These are phyloP conservation scores for Coemansia sp. DNA, from an alignment of 192 early-diverging fungal genomes.

Conservation along the genomic window DNA sequence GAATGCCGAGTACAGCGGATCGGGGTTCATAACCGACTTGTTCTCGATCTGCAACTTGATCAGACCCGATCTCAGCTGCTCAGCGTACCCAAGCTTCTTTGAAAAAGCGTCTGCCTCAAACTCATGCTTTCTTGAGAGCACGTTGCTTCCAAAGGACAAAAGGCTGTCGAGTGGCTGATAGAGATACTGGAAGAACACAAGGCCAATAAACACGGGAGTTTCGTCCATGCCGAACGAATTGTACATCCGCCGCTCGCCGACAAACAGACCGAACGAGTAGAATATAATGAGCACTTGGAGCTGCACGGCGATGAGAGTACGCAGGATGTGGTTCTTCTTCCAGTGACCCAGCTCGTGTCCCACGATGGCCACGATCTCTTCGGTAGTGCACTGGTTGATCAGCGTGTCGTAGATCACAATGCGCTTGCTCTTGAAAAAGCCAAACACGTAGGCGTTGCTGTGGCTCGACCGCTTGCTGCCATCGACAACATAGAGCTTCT, in stretches of 20 bases:
- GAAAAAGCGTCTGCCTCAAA: slow-evolving; percentile 93
- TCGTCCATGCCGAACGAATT: slow-evolving; percentile 79
- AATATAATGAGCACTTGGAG: slow-evolving; percentile 73
- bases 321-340: slow-evolving; percentile 80
- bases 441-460: slow-evolving; percentile 96
- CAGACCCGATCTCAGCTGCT: slow-evolving; percentile 68
- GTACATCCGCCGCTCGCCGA: slow-evolving; percentile 76
- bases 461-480: slow-evolving; percentile 88
- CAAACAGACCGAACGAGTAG: slow-evolving; percentile 74
- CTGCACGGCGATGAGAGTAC: slow-evolving; percentile 70
- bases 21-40: slow-evolving; percentile 80
- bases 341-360: slow-evolving; percentile 98
- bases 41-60: slow-evolving; percentile 93
- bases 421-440: slow-evolving; percentile 94
- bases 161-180: slow-evolving; percentile 78
- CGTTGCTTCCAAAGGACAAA: slow-evolving; percentile 72
- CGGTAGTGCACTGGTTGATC: slow-evolving; percentile 73
- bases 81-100: slow-evolving; percentile 75
- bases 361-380: slow-evolving; percentile 92
- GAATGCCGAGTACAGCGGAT: slow-evolving; percentile 85
- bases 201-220: slow-evolving; percentile 82
- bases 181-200: slow-evolving; percentile 85
- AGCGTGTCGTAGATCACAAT: slow-evolving; percentile 96
- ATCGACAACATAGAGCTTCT: slow-evolving; percentile 94
- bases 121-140: slow-evolving; percentile 82